Conservation (phyloP, 768 basidiomycete genomes). For the Imleria badia region DNA sequence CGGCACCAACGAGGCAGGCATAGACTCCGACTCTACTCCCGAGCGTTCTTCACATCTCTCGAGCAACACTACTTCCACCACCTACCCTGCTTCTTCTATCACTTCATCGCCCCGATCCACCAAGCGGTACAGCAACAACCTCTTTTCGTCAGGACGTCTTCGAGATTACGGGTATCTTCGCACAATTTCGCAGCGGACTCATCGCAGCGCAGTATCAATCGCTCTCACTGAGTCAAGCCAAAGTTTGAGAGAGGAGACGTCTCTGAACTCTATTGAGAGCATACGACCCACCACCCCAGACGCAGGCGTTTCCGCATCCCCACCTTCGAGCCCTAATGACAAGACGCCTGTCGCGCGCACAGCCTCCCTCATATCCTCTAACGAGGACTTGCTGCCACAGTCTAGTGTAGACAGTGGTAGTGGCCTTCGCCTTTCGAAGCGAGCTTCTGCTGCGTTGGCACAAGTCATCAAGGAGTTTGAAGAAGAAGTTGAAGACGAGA, state of each 20-base stretch:
- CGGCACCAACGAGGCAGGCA: slow-evolving; percentile 15
- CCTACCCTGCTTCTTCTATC: slow-evolving; percentile 39
- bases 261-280: slow-evolving; percentile 44
- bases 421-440: slow-evolving; percentile 41
- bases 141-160: slow-evolving; percentile 80
- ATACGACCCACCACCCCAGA: slow-evolving; percentile 60
- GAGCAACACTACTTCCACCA: slow-evolving; percentile 38
- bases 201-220: slow-evolving; percentile 39
- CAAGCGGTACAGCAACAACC: slow-evolving; percentile 83
- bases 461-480: slow-evolving; percentile 78
- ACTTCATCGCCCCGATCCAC: slow-evolving; percentile 46
- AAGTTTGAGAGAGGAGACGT: slow-evolving; percentile 46
- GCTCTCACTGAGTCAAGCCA: slow-evolving; percentile 47
- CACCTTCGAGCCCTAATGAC: slow-evolving; percentile 44
- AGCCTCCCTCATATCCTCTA: slow-evolving; percentile 40
- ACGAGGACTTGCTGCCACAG: slow-evolving; percentile 28
- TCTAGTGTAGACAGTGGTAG: slow-evolving; percentile 12
- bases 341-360: slow-evolving; percentile 41
- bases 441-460: slow-evolving; percentile 71
- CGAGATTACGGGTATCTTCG: slow-evolving; percentile 73
- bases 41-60: slow-evolving; percentile 36
- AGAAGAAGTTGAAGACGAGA: slow-evolving; percentile 71
- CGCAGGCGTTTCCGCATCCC: slow-evolving; percentile 40
- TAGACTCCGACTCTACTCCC: slow-evolving; percentile 33
- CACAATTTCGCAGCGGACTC: slow-evolving; percentile 46